These are phyloP conservation scores for Phytopythium delawarense DNA, from an alignment of 352 stramenopile genomes.

Conservation along the genomic window DNA sequence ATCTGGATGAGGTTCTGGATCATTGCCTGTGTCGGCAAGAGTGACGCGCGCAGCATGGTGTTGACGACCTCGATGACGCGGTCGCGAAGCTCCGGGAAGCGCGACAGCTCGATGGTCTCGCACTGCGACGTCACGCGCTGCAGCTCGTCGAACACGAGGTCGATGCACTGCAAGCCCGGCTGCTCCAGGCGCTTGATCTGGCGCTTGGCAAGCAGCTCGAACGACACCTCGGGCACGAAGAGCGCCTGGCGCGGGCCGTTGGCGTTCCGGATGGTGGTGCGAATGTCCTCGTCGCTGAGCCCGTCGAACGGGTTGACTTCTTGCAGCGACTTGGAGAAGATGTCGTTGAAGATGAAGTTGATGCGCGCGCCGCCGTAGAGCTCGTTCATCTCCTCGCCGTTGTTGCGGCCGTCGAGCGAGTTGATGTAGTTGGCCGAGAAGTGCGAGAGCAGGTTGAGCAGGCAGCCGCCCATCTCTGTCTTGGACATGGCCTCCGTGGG, in stretches of 20 bases:
- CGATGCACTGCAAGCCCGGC: slow-evolving; percentile 95
- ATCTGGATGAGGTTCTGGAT: slow-evolving; percentile 98
- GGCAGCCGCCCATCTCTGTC: slow-evolving; percentile 89
- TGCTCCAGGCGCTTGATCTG: slow-evolving; percentile 97
- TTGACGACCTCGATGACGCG: slow-evolving; percentile 95
- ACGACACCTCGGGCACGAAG: slow-evolving; percentile 98
- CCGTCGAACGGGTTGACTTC: slow-evolving; percentile 96
- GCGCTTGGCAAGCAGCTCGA: slow-evolving; percentile 96
- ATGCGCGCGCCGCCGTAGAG: slow-evolving; percentile 97
- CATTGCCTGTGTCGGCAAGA: slow-evolving; percentile 88
- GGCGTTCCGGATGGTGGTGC: slow-evolving; percentile 98
- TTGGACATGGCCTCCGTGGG: slow-evolving; percentile 85
- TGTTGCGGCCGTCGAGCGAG: slow-evolving; percentile 84
- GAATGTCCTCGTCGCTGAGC: slow-evolving; percentile 98
- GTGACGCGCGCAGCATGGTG: slow-evolving; percentile 76
- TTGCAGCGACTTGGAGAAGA: slow-evolving; percentile 88
- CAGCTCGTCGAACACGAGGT: slow-evolving; percentile 98
- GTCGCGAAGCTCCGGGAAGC: slow-evolving; percentile 95
- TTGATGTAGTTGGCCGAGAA: slow-evolving; percentile 89
- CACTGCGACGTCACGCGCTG: slow-evolving; percentile 94
- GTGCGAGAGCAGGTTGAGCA: slow-evolving; percentile 95
- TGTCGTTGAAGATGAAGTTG: slow-evolving; percentile 98
- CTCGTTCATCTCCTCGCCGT: slow-evolving; percentile 88
- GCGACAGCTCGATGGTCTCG: slow-evolving; percentile 94
- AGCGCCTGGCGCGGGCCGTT: slow-evolving; percentile 96